Conservation (phyloP, 164 flowering plant genomes). For the Chimonanthus praecox region DNA sequence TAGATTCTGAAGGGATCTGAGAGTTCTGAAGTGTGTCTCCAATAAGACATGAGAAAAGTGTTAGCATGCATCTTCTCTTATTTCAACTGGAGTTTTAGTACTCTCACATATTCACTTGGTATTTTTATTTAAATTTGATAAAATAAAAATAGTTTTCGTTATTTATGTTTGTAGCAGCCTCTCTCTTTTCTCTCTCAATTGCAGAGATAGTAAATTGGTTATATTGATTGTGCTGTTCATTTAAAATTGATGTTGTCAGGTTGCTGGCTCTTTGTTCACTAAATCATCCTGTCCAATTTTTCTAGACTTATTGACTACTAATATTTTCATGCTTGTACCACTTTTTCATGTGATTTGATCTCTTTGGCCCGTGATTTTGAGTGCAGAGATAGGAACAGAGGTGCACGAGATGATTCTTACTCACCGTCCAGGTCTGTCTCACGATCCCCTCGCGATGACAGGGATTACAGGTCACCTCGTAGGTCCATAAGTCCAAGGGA, state of each 20-base stretch:
- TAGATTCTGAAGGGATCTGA: slow-evolving; percentile 20
- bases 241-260: too few species aligned
- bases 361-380: background rate
- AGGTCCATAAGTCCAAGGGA: slow-evolving; percentile 13
- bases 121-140: too few species aligned
- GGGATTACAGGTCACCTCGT: slow-evolving; percentile 15
- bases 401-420: slow-evolving; percentile 29
- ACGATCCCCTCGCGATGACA: slow-evolving; percentile 18
- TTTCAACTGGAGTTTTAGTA: background rate
- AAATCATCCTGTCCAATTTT: too few species aligned
- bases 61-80: background rate
- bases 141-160: too few species aligned
- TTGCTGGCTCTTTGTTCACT: too few species aligned
- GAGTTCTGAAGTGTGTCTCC: slow-evolving; percentile 13
- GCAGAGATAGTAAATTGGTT: too few species aligned
- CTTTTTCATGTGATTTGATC: background rate
- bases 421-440: slow-evolving; percentile 38
- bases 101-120: too few species aligned
- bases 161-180: too few species aligned
- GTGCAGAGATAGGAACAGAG: slow-evolving; percentile 34
- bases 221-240: too few species aligned
- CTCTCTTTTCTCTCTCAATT: too few species aligned
- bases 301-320: too few species aligned
- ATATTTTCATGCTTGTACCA: too few species aligned
- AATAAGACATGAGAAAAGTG: background rate